A percentile compares a stretch with the other conserved stretches of the same genome.
These are phyloP conservation scores for Dothistroma septosporum DNA, from an alignment of 2,329 filamentous ascomycete genomes.

Conservation along the genomic window DNA sequence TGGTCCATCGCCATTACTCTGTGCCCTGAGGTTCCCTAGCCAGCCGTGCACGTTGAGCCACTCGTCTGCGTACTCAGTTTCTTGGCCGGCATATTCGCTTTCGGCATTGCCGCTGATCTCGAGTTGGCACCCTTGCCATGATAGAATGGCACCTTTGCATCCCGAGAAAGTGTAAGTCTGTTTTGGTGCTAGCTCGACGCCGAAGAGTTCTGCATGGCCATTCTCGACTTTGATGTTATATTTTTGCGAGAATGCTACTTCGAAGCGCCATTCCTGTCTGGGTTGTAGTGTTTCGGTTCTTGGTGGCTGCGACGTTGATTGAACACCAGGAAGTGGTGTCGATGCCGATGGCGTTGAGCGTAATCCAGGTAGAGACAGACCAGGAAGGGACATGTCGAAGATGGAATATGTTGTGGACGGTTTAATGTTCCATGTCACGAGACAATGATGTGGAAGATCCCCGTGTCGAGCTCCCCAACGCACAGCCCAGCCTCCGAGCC, in stretches of 20 bases:
- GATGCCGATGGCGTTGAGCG: conserved; percentile 19
- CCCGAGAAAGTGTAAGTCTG: conserved; percentile 77
- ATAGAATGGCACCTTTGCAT: conserved; percentile 81
- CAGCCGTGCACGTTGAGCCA: conserved; percentile 86
- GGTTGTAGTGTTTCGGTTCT: conserved; percentile 42
- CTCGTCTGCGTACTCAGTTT: conserved; percentile 70
- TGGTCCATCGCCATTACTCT: conserved; percentile 49
- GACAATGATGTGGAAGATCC: not conserved
- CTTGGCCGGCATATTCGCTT: conserved; percentile 67
- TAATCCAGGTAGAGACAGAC: conserved; percentile 43
- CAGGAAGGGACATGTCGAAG: conserved; percentile 40
- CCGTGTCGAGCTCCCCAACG: not conserved
- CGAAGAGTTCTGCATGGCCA: conserved; percentile 89
- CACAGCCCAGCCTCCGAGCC: not conserved
- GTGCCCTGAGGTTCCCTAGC: conserved; percentile 66
- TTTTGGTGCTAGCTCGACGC: conserved; percentile 81
- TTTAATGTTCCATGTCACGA: not conserved
- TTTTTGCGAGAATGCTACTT: conserved; percentile 33
- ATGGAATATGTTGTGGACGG: not conserved
- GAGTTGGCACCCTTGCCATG: conserved; percentile 84
- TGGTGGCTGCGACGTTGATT: conserved; percentile 18
- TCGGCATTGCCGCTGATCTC: conserved; percentile 69
- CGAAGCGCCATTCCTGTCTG: conserved; percentile 45
- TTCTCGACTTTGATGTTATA: conserved; percentile 59
- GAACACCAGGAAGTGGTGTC: conserved; percentile 24